phyloP scores from a whole-genome alignment of 257 asterid genomes.

The Fraxinus pennsylvanica region DNA sequence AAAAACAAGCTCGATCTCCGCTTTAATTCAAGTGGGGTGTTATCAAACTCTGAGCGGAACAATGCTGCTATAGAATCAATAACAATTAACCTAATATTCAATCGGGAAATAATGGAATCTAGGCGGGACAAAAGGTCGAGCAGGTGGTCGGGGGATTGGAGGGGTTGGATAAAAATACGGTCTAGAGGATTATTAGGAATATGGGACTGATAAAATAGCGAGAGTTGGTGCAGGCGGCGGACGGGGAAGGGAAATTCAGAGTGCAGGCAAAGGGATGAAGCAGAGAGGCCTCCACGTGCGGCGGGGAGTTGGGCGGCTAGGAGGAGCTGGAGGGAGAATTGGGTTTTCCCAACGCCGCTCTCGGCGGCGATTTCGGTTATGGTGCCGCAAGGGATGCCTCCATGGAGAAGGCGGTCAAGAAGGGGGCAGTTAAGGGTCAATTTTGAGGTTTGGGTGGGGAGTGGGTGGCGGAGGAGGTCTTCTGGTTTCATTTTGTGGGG shows the following conservation, averaged over 20 bases:
- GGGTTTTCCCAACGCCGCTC: conserved; percentile 94
- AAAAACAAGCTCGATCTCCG: conserved; percentile 65
- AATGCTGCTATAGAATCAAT: conserved; percentile 86
- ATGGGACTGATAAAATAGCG: conserved; percentile 39
- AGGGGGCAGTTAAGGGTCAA: conserved; percentile 63
- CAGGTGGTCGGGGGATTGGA: conserved; percentile 76
- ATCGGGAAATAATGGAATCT: conserved; percentile 44
- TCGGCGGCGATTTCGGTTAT: conserved; percentile 91
- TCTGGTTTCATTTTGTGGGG: conserved; percentile 48
- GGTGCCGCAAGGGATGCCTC: conserved; percentile 78
- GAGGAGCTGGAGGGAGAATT: conserved; percentile 85
- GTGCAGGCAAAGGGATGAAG: conserved; percentile 76
- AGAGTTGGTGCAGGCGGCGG: conserved; percentile 78
- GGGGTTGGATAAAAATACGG: conserved; percentile 54
- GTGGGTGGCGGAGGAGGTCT: conserved; percentile 59
- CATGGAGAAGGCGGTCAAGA: conserved; percentile 71
- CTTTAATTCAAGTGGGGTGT: conserved; percentile 61
- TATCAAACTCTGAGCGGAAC: conserved; percentile 78
- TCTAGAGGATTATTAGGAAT: conserved; percentile 48
- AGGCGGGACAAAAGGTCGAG: conserved; percentile 78
- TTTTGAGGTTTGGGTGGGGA: conserved; percentile 43
- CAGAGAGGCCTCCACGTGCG: conserved; percentile 73
- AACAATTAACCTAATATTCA: conserved; percentile 60
- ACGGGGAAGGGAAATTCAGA: conserved; percentile 84
- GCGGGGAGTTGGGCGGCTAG: conserved; percentile 73